Conservation (phyloP, 768 basidiomycete species). For the Lactifluus subvellereus region DNA sequence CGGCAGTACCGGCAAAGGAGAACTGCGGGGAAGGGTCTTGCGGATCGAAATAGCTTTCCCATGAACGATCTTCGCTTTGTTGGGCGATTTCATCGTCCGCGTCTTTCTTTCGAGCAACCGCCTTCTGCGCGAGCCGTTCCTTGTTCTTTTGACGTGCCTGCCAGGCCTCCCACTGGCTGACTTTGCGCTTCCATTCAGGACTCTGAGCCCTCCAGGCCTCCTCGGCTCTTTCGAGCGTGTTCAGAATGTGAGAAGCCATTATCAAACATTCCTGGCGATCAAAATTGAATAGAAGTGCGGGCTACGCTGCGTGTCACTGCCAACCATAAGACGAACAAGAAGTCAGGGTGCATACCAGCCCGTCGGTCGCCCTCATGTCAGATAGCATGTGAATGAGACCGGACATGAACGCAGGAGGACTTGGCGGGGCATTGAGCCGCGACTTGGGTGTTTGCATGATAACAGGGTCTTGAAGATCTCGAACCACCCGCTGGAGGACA, state of each 20-base stretch:
- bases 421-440: conserved; percentile 34
- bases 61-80: conserved; percentile 29
- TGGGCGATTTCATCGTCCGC: conserved; percentile 26
- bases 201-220: conserved; percentile 42
- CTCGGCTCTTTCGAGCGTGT: conserved; percentile 41
- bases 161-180: conserved; percentile 50
- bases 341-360: conserved; percentile 42
- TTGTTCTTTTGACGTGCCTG: conserved; percentile 42
- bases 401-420: conserved; percentile 29
- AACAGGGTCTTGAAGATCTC: conserved; percentile 37
- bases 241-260: conserved; percentile 39
- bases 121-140: conserved; percentile 38
- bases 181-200: conserved; percentile 45
- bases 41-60: conserved; percentile 55
- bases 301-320: conserved; percentile 33
- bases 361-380: conserved; percentile 49
- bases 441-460: conserved; percentile 26
- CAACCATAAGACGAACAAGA: not conserved
- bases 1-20: conserved; percentile 46
- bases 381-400: conserved; percentile 50
- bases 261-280: conserved; percentile 54
- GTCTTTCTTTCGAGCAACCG: conserved; percentile 37
- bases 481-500: conserved; percentile 37
- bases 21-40: conserved; percentile 52
- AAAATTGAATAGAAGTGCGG: conserved; percentile 64